These are phyloP conservation scores for Lodderomyces pseudojiufengensis DNA, from an alignment of 1,139 yeast genomes.

Conservation along the genomic window DNA sequence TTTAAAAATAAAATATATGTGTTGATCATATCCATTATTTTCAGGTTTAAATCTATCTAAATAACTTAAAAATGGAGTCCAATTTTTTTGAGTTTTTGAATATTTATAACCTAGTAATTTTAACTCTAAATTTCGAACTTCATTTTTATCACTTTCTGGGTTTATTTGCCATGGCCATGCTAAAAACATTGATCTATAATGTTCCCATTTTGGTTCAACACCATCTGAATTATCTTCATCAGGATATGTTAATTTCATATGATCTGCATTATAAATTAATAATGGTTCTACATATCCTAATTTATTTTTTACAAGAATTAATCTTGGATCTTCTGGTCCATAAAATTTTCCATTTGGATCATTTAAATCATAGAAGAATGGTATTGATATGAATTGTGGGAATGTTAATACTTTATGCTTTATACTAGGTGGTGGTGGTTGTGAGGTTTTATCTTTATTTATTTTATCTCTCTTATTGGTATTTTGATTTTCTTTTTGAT, in stretches of 20 bases:
- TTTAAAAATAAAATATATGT: conserved; percentile 25
- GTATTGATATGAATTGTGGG: conserved; percentile 27
- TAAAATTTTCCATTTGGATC: conserved; percentile 20
- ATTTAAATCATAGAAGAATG: conserved; percentile 28
- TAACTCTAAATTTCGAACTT: conserved; percentile 25
- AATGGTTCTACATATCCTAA: conserved; percentile 31
- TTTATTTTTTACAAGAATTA: conserved; percentile 27
- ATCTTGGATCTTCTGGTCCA: conserved; percentile 51
- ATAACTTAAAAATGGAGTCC: conserved; percentile 28
- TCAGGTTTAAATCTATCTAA: conserved; percentile 12
- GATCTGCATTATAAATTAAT: conserved; percentile 29
- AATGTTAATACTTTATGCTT: conserved; percentile 16
- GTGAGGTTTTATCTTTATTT: no score
- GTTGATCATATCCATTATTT: conserved; percentile 17
- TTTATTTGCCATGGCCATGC: conserved; percentile 36
- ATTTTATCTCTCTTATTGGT: no score
- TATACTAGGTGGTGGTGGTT: no score
- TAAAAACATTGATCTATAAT: conserved; percentile 31
- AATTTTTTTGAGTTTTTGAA: conserved; percentile 23
- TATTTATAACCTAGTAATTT: conserved; percentile 15
- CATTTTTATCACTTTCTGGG: conserved; percentile 11
- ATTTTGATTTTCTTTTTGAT: conserved; percentile 1
- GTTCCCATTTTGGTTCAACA: conserved; percentile 8
- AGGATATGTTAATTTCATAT: conserved; percentile 18
- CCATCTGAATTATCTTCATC: conserved; percentile 20